Evolutionary conservation across 2,329 filamentous ascomycete species (phyloP), one percentile per base, ranked within the genome.

Genomic region (Pseudogymnoascus sp.): DNA sequence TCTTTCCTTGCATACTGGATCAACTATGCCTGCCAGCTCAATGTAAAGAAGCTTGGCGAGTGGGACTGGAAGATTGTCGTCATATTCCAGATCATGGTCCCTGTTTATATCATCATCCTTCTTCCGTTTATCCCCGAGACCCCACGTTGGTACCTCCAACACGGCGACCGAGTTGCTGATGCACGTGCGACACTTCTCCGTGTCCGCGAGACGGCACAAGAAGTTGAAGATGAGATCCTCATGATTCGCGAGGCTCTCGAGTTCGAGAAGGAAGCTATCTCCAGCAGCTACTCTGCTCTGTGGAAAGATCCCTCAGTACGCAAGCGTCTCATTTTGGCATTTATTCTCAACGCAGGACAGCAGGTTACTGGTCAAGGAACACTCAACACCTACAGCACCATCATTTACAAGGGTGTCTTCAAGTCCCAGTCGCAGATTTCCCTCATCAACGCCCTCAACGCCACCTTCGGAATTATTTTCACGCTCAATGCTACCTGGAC

Each of bases 11-110:
- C 83, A 61, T 86, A 84, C 76, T 79, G 77, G 86, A 83, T 89
- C 71, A 86, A 85, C 72, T 89, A 82, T 68, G 86, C 81, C 14
- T 84, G 83, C 71, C 79, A 80, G 37, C 78, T 84, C 70, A 76
- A 88, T 73, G 76, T 77, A 47, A 68, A 76, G 44, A 76, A 68
- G 44, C 80, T 89, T 4, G 87, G 87, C 40, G 78, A 90, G 68
- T 89, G 87, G 87, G 86, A 89, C 74, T 90, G 87, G 87, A 84
- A 82, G 69, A 82, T 89, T 77, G 85, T 90, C 13, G 83, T 89
- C 66, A 85, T 90, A 66, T 89, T 90, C 78, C 87, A 90, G 75
- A 78, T 89, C 59, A 73, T 90, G n/a, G 80, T 89, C 24, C 87
- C 87, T 1, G 67, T 81, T 61, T 69, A 89, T 64, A 86, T 90